Evolutionary conservation across 208 protist species (phyloP), one percentile per base, ranked within the genome.

Genomic region (Dictyostelium gargantuum): DNA sequence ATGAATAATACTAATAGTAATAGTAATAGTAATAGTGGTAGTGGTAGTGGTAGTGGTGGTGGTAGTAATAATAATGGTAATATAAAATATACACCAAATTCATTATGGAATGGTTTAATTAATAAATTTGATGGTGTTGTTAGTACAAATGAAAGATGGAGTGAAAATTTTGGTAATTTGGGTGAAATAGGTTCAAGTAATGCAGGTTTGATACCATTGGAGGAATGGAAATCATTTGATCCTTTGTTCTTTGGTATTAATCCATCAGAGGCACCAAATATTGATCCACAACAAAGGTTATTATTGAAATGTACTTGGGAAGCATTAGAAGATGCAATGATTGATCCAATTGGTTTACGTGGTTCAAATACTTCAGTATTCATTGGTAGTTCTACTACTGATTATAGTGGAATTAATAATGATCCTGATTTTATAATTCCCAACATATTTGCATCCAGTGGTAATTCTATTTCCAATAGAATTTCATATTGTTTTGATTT

Each of bases 211-310:
- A 68, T 95, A 23, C 35, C 50, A 54, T 54, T 54, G 17, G 17
- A 23, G 17, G 50, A 54, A 54, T 26, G 54, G 76, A 93, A 94
- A 50, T 48, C 85, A 58, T 95, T 95, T 80, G 94, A 95, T 80
- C 19, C 58, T 19, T n/a, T 85, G n/a, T 95, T 95, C 54, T 95
- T 93, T 79, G 80, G 85, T 52, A 94, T 95, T 54, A 85, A 80
- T 61, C 91, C 91, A 32, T 52, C 72, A 21, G 94, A 95, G 56
- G 80, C 94, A 26, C 74, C 77, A 23, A 52, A 63, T 29, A 75
- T 95, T 38, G 94, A 95, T 73, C 94, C 94, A 68, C 85, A 95
- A 77, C 94, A 95, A 54, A 72, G 94, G 80, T 6, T 94, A 50
- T 46, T 82, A 44, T 68, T 82, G 50, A 54, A 82, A 82, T 63